Conservation (phyloP, 257 asterid genomes). For the Nicotiana paniculata region DNA sequence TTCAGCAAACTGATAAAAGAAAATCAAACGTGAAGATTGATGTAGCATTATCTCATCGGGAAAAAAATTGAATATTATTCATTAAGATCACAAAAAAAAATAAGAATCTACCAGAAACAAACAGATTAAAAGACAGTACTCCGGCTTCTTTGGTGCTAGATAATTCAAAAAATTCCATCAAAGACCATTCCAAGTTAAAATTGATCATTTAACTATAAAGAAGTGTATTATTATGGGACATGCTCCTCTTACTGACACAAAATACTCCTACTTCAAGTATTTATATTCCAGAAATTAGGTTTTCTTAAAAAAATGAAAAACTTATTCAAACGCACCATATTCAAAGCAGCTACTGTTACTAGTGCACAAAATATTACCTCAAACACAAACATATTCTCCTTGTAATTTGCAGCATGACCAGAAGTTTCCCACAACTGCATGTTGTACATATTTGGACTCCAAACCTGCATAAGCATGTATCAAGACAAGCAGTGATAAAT, state of each 20-base stretch:
- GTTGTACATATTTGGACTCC: conserved; percentile 90
- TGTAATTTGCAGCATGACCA: conserved; percentile 99
- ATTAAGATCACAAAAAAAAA: too few species aligned
- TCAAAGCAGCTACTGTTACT: neutral
- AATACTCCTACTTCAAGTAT: neutral
- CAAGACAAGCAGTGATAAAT: conserved; percentile 15
- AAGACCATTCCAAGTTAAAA: too few species aligned
- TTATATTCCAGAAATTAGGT: neutral
- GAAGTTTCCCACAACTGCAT: conserved; percentile 99
- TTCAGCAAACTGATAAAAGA: too few species aligned
- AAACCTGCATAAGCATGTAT: conserved; percentile 41
- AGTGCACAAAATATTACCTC: conserved; percentile 42
- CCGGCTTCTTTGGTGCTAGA: too few species aligned
- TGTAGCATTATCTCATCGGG: too few species aligned
- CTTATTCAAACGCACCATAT: neutral
- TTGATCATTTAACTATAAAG: too few species aligned
- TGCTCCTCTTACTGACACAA: neutral
- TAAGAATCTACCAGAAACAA: too few species aligned
- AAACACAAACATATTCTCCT: conserved; percentile 95
- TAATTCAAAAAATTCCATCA: too few species aligned
- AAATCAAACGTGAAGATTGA: too few species aligned
- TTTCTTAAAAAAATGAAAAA: neutral
- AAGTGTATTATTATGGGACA: too few species aligned
- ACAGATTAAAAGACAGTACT: too few species aligned
- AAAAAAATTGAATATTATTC: too few species aligned